Percentiles rank a stretch among this genome's conserved stretches.
phyloP scores from a whole-genome alignment of 371 early-diverging fungal species.

The Capillidium rhysosporum region DNA sequence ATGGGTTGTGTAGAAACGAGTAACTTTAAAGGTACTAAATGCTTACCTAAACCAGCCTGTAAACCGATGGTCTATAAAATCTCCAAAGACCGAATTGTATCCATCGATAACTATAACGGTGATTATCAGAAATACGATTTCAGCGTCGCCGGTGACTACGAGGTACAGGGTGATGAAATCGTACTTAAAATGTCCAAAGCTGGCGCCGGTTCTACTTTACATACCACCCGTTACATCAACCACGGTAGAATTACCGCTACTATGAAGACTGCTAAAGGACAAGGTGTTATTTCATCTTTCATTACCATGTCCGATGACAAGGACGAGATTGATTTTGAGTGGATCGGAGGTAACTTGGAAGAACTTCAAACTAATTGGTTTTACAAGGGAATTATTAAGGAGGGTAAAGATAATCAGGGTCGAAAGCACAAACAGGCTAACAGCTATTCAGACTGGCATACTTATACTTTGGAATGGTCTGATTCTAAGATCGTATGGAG shows the following conservation, averaged over 20 bases:
- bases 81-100: neutral
- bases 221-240: slow-evolving; percentile 2
- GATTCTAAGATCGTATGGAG: slow-evolving; percentile 28
- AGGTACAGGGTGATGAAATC: neutral
- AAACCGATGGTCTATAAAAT: neutral
- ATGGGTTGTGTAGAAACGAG: neutral
- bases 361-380: slow-evolving; percentile 12
- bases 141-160: neutral
- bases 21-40: neutral
- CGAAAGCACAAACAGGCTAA: slow-evolving; percentile 8
- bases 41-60: neutral
- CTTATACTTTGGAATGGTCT: slow-evolving; percentile 28
- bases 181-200: neutral
- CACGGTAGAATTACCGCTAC: slow-evolving; percentile 6
- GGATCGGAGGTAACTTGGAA: slow-evolving; percentile 9
- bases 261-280: slow-evolving; percentile 7
- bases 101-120: neutral
- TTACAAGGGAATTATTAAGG: slow-evolving; percentile 5
- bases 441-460: slow-evolving; percentile 13
- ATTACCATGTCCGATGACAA: slow-evolving; percentile 15
- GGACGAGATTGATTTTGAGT: slow-evolving; percentile 20
- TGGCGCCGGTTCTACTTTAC: neutral
- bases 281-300: slow-evolving; percentile 16
- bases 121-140: neutral
- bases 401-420: slow-evolving; percentile 6